Conservation (phyloP, 192 early-diverging fungal genomes). For the Diversispora epigaea region DNA sequence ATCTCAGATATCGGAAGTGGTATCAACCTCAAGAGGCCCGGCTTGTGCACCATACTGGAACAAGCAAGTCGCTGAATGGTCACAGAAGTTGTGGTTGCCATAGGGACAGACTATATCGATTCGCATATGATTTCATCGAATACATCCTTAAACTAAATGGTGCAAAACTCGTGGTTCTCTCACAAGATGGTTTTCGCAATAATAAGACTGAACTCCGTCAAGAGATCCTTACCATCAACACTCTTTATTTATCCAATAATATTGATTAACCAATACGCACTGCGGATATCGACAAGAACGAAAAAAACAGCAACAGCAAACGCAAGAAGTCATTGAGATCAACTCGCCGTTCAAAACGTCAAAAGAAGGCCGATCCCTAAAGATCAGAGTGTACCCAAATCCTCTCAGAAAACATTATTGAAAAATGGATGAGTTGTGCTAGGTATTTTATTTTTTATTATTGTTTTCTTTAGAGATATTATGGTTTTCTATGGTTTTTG, state of each 20-base stretch:
- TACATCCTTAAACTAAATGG: background rate
- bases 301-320: background rate
- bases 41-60: constrained; percentile 24
- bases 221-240: background rate
- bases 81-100: constrained; percentile 4
- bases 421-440: constrained; percentile 10
- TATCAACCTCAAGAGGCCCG: constrained; percentile 28
- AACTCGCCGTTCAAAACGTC: background rate
- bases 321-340: background rate
- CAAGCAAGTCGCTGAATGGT: background rate
- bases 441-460: background rate
- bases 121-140: background rate
- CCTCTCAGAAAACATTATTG: constrained; percentile 12
- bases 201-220: background rate
- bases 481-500: background rate
- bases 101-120: background rate
- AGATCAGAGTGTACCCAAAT: constrained; percentile 6
- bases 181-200: background rate
- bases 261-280: background rate
- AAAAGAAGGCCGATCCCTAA: background rate
- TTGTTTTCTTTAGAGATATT: background rate
- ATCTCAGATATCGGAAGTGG: constrained; percentile 12
- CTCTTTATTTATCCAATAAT: constrained; percentile 6
- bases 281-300: background rate
- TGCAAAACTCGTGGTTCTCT: no score